Base-by-base conservation (phyloP, 108 stramenopile genomes). In the Nannochloropsis gaditana region DNA sequence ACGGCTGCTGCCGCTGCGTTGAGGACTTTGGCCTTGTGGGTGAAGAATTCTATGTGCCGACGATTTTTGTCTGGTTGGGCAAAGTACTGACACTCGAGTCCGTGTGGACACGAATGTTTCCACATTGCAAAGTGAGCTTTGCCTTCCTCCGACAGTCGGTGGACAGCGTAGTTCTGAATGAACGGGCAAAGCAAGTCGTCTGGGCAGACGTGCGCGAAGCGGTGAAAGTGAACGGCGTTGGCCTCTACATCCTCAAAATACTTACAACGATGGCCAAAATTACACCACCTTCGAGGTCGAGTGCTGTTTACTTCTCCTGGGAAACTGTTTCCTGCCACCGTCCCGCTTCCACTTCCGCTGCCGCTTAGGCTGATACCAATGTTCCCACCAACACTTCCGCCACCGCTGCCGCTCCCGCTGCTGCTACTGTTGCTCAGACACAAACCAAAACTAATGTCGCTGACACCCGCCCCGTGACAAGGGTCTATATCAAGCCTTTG, bases 41-140 rank as follows among this genome's bases (percentile, higher is more conserved):
- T 73, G n/a, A 73, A 73, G n/a, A 73, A 73, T n/a, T 73, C 59
- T 15, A 73, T 73, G 59, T 73, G 59, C n/a, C 59, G 59, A n/a
- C 59, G 59, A 8, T 73, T 15, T 6, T 73, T 73, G 59, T 73
- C 59, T n/a, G 59, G 59, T n/a, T 73, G 59, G 19, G 59, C 59
- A n/a, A 73, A 73, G 6, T 73, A 73, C 59, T 2, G 59, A n/a
- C 59, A 73, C 4, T 73, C 59, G 19, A 73, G n/a, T 3, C 59
- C 59, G n/a, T 73, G 59, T n/a, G 59, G 59, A 73, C 59, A 73
- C 59, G 59, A 73, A 2, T 73, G 59, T n/a, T 73, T 73, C 59
- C 59, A 73, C 59, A 73, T 73, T 4, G n/a, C 19, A 73, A 73
- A 73, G n/a, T 73, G 59, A 15, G 59, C 59, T n/a, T n/a, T 73